These are phyloP conservation scores for Cyclocybe cylindracea DNA, from an alignment of 768 basidiomycete genomes.

Conservation along the genomic window DNA sequence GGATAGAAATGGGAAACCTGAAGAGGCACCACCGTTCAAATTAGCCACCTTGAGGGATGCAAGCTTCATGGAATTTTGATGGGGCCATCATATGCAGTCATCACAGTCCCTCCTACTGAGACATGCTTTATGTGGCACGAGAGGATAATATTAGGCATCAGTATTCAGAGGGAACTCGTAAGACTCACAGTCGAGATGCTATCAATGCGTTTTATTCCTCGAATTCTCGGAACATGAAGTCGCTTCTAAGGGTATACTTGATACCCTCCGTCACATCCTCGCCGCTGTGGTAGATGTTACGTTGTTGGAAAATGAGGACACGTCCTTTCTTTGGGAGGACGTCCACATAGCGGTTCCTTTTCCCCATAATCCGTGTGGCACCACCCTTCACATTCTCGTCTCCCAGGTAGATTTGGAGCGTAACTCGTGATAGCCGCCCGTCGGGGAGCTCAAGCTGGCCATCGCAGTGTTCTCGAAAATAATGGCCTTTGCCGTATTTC, in stretches of 20 bases:
- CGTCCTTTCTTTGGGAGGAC: conserved; percentile 44
- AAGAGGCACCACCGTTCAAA: too few species aligned
- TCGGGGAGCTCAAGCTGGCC: conserved; percentile 36
- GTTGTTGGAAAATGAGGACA: conserved; percentile 47
- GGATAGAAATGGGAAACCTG: too few species aligned
- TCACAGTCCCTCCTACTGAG: too few species aligned
- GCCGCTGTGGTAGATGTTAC: conserved; percentile 40
- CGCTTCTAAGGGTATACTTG: conserved; percentile 42
- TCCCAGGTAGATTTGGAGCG: conserved; percentile 48
- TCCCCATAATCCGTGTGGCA: conserved; percentile 39
- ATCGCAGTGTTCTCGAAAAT: conserved; percentile 42
- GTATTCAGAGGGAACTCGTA: too few species aligned
- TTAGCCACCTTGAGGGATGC: too few species aligned
- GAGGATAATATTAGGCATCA: too few species aligned
- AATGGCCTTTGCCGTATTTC: conserved; percentile 43
- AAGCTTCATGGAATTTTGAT: too few species aligned
- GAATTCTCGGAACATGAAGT: conserved; percentile 35
- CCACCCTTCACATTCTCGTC: conserved; percentile 38
- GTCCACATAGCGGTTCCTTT: conserved; percentile 32
- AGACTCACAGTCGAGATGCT: too few species aligned
- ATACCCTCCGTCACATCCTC: conserved; percentile 39
- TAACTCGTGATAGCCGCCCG: conserved; percentile 38
- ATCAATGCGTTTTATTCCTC: too few species aligned
- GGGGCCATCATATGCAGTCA: too few species aligned
- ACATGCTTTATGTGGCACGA: too few species aligned